Conservation (phyloP, 2,329 filamentous ascomycete genomes). For the Epichloe typhina region DNA sequence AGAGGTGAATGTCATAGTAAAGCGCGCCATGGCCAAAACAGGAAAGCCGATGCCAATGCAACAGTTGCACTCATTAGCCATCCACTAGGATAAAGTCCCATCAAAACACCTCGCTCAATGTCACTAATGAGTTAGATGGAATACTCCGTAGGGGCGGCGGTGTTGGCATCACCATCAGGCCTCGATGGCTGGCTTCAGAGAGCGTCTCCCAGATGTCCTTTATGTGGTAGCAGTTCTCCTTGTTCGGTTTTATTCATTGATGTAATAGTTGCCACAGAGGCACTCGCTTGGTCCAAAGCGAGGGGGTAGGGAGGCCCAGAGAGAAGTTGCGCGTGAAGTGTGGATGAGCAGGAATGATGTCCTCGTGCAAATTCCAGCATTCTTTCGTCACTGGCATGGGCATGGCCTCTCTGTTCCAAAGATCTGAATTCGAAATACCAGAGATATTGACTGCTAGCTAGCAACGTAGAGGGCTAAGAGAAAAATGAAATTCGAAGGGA, state of each 20-base stretch:
- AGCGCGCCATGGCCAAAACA: not conserved
- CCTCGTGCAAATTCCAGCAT: not conserved
- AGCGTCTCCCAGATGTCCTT: not conserved
- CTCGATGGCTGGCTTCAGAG: not conserved
- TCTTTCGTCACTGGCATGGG: conserved; percentile 2
- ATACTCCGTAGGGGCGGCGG: not conserved
- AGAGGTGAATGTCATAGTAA: not conserved
- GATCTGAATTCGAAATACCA: not conserved
- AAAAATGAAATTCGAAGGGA: not conserved
- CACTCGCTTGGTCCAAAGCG: not conserved
- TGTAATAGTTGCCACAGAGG: not conserved
- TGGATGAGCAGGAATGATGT: not conserved
- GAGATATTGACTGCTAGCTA: not conserved
- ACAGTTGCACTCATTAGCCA: not conserved
- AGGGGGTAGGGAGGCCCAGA: not conserved
- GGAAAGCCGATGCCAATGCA: conserved; percentile 3
- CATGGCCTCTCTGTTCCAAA: not conserved
- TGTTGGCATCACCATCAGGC: no score
- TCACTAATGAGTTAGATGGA: not conserved
- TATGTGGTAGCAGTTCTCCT: no score
- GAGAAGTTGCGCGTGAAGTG: not conserved
- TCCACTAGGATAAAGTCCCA: not conserved
- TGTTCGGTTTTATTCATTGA: no score
- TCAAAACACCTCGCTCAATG: not conserved
- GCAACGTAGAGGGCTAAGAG: no score